Evolutionary conservation across 148 eudicot genomes (phyloP), one percentile per base, ranked within the genome.

Genomic region (Persicaria tinctoria): DNA sequence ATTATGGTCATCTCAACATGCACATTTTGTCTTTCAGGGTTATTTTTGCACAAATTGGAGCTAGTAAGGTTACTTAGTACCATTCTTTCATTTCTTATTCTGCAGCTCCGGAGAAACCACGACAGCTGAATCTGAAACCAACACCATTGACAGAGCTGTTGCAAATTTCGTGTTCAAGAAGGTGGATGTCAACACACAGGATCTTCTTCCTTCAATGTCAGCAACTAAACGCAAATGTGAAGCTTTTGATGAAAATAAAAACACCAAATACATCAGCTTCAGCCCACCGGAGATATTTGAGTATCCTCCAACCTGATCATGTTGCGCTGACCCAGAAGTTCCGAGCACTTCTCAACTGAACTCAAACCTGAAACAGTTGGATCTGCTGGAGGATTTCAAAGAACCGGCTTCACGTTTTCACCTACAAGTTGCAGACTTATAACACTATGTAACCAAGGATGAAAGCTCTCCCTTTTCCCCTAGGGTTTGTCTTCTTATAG

Each of bases 131-230:
- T 82, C 83, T 20, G 80, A 82, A 76, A 88, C 90, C 74, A 92
- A 92, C 60, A 72, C 83, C 20, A 80, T 92, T 16, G 97, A 92
- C 81, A 82, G 97, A 78, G 84, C 91, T n/a, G 87, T 92, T 46
- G 95, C 97, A n/a, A 82, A 82, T 77, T 88, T 92, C 51, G 81
- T 92, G 90, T 92, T 90, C 80, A 72, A 73, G 20, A 86, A 85
- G 79, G 80, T 76, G 44, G 79, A 86, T 60, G 76, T 50, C 12
- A 60, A 75, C 64, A 56, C 70, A 17, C 69, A 73, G 17, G 82
- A 87, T 45, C 78, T 46, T 32, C 64, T 60, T 9, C 76, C 85
- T 44, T 71, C 82, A 7, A 70, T 64, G 49, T 59, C 82, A 5
- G n/a, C 68, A 54, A 76, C n/a, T 72, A 51, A 80, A 76, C 79